A percentile compares a stretch with the other conserved stretches of the same genome.
Conservation (phyloP, 2,329 filamentous ascomycete species). For the Exophiala oligosperma region DNA sequence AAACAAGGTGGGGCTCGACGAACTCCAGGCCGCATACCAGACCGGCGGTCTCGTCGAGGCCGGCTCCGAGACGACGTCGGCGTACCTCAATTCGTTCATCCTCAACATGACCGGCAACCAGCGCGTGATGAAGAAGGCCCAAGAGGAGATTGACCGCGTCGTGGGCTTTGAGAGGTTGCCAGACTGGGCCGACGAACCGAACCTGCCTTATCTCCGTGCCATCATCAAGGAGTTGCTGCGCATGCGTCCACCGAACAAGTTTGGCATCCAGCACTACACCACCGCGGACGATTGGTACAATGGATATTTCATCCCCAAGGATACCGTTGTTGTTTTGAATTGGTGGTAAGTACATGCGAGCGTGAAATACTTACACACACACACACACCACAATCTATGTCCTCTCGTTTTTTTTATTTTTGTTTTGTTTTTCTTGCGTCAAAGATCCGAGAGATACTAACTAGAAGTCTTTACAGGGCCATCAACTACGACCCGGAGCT, state of each 20-base stretch:
- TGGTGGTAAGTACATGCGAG: slow-evolving; percentile 41
- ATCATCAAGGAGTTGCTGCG: slow-evolving; percentile 31
- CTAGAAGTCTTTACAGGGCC: slow-evolving; percentile 16
- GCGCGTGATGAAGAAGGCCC: slow-evolving; percentile 45
- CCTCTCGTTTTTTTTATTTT: background rate
- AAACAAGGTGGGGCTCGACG: slow-evolving; percentile 18
- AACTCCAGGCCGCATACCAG: slow-evolving; percentile 21
- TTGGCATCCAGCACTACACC: slow-evolving; percentile 34
- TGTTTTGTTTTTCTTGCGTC: background rate
- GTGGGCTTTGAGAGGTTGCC: slow-evolving; percentile 52
- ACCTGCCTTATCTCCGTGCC: slow-evolving; percentile 55
- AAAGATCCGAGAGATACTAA: background rate
- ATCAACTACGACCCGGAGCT: slow-evolving; percentile 27
- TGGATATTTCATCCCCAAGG: slow-evolving; percentile 28
- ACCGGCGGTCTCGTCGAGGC: slow-evolving; percentile 29
- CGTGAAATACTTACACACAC: too few species aligned
- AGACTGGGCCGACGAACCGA: slow-evolving; percentile 47
- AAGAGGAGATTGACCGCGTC: slow-evolving; percentile 52
- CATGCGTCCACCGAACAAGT: slow-evolving; percentile 48
- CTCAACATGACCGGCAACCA: slow-evolving; percentile 42
- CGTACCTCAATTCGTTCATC: slow-evolving; percentile 24
- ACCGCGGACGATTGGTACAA: slow-evolving; percentile 28
- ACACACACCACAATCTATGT: background rate
- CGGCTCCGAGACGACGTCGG: slow-evolving; percentile 30
- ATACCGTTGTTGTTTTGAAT: slow-evolving; percentile 38